A percentile compares a stretch with the other conserved stretches of the same genome.
Conservation (phyloP, 1,139 yeast genomes). For the Hyphopichia fennica region DNA sequence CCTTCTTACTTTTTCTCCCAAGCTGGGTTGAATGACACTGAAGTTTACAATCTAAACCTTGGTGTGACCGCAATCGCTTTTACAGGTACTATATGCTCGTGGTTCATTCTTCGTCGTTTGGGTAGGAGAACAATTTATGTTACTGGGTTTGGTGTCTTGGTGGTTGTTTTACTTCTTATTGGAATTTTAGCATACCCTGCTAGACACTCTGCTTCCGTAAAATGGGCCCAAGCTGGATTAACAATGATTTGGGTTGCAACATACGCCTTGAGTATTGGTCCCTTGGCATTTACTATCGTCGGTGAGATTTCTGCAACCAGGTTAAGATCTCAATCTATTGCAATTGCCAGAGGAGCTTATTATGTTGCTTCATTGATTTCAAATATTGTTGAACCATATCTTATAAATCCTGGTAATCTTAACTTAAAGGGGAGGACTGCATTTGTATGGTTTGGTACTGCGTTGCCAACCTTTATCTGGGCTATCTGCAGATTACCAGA, state of each 20-base stretch:
- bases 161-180: slow-evolving; percentile 11
- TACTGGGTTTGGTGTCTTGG: slow-evolving; percentile 13
- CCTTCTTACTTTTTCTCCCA: slow-evolving; percentile 25
- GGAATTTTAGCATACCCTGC: slow-evolving; percentile 15
- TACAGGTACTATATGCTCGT: slow-evolving; percentile 17
- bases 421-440: slow-evolving; percentile 27
- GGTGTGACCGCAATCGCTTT: slow-evolving; percentile 20
- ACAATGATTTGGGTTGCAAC: slow-evolving; percentile 24
- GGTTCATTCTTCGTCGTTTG: slow-evolving; percentile 18
- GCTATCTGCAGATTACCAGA: slow-evolving; percentile 25
- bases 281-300: slow-evolving; percentile 23
- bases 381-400: slow-evolving; percentile 24
- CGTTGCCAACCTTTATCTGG: slow-evolving; percentile 23
- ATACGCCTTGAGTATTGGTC: slow-evolving; percentile 24
- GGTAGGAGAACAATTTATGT: slow-evolving; percentile 25
- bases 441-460: slow-evolving; percentile 22
- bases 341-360: slow-evolving; percentile 24
- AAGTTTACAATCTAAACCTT: slow-evolving; percentile 14
- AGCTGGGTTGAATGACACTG: slow-evolving; percentile 19
- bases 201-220: slow-evolving; percentile 13
- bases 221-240: slow-evolving; percentile 25
- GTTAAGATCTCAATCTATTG: slow-evolving; percentile 25
- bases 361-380: slow-evolving; percentile 20
- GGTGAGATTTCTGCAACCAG: slow-evolving; percentile 25
- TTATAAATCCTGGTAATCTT: slow-evolving; percentile 23